These are phyloP conservation scores for Cladorrhinum sp. DNA, from an alignment of 2,329 filamentous ascomycete genomes.

Conservation along the genomic window DNA sequence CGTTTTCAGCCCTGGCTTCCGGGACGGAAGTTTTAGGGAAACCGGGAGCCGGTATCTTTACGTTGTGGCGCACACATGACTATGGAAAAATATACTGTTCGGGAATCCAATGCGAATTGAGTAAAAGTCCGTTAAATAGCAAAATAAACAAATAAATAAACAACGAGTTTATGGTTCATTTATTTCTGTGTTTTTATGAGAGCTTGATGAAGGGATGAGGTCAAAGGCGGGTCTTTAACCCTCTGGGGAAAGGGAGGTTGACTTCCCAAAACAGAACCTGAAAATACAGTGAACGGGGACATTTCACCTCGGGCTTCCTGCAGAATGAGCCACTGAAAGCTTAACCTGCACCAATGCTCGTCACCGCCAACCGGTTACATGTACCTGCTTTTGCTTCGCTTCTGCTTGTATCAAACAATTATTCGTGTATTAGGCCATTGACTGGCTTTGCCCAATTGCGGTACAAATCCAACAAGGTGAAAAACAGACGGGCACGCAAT, in stretches of 20 bases:
- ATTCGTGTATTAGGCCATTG: not conserved
- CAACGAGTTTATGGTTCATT: not conserved
- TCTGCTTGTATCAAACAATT: not conserved
- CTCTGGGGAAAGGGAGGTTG: not conserved
- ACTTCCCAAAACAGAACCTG: not conserved
- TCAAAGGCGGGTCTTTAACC: not conserved
- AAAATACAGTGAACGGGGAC: not conserved
- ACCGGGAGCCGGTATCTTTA: not conserved
- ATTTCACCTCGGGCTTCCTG: no score
- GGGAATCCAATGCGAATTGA: not conserved
- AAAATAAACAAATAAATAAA: no score
- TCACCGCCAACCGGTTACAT: not conserved
- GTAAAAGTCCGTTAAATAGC: not conserved
- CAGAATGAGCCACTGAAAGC: not conserved
- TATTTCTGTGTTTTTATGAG: not conserved
- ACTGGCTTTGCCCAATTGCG: not conserved
- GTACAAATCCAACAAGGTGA: not conserved
- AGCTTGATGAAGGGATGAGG: not conserved
- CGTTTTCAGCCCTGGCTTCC: slow-evolving; percentile 2
- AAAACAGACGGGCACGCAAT: not conserved
- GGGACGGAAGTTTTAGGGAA: slow-evolving; percentile 15
- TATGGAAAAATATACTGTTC: not conserved
- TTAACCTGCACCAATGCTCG: not conserved
- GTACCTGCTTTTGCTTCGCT: not conserved
- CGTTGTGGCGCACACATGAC: not conserved